Evolutionary conservation across 768 basidiomycete species (phyloP).

Genomic region (Trametes sanguinea): DNA sequence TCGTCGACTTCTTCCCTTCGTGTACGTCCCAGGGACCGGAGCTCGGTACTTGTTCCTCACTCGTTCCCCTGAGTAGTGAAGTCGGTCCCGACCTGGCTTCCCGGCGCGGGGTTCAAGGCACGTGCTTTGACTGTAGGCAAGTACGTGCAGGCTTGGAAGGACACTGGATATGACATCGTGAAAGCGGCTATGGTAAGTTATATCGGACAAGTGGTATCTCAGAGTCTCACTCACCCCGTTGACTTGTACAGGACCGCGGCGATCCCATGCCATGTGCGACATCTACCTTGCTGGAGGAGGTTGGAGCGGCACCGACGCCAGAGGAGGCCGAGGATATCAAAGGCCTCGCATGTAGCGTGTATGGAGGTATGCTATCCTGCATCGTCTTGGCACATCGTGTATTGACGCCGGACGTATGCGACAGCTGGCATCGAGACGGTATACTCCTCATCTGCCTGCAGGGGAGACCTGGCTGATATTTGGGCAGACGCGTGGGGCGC

Average conservation of each 20-base stretch:
- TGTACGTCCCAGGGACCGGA: neutral
- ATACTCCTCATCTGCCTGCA: neutral
- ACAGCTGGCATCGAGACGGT: constrained; percentile 18
- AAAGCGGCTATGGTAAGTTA: neutral
- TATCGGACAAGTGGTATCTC: no score
- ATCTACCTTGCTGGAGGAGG: neutral
- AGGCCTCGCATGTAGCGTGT: constrained; percentile 7
- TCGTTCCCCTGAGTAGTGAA: constrained; percentile 14
- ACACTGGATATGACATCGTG: constrained; percentile 25
- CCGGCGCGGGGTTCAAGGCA: constrained; percentile 35
- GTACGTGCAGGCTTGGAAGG: constrained; percentile 26
- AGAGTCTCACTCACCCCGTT: no score
- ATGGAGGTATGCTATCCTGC: constrained; percentile 2
- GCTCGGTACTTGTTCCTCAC: no score
- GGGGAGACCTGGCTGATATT: neutral
- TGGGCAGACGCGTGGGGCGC: constrained; percentile 40
- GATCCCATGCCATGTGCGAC: neutral
- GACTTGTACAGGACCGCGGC: neutral
- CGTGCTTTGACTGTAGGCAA: constrained; percentile 20
- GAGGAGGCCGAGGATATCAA: constrained; percentile 10
- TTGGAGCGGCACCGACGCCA: neutral
- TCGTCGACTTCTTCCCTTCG: constrained; percentile 29
- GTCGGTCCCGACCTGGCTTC: constrained; percentile 36
- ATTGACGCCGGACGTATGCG: neutral
- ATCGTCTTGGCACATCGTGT: neutral